phyloP scores from a whole-genome alignment of 441 rosid species.

The Syzygium malaccense region DNA sequence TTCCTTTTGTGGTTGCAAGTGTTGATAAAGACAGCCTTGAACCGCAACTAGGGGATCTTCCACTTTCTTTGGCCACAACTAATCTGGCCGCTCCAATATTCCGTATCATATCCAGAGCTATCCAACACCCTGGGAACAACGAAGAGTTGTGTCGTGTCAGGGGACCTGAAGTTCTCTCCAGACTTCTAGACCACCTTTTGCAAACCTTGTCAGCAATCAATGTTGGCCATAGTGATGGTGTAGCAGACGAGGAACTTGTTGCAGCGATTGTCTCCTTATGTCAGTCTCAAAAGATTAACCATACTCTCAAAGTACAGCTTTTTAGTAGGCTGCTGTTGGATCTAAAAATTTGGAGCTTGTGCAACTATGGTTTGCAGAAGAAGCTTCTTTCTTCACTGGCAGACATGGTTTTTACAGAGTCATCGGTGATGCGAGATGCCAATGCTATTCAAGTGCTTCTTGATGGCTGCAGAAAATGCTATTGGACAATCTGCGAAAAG shows the following conservation, averaged over 20 bases:
- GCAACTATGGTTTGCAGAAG: conserved; percentile 98
- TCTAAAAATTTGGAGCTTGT: conserved; percentile 93
- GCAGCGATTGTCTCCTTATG: conserved; percentile 90
- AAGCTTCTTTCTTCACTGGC: conserved; percentile 94
- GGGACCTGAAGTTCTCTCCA: conserved; percentile 94
- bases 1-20: conserved; percentile 76
- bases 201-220: conserved; percentile 70
- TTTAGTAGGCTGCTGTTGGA: conserved; percentile 85
- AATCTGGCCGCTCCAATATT: conserved; percentile 91
- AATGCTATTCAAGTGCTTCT: conserved; percentile 99
- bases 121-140: conserved; percentile 86
- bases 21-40: conserved; percentile 75
- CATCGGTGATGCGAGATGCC: conserved; percentile 86
- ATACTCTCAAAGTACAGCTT: conserved; percentile 92
- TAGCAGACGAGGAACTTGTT: conserved; percentile 94
- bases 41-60: conserved; percentile 55
- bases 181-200: conserved; percentile 83
- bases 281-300: conserved; percentile 83
- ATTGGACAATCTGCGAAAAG: conserved; percentile 85
- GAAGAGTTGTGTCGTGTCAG: conserved; percentile 74
- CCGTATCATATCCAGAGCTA: conserved; percentile 75
- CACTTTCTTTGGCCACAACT: conserved; percentile 55
- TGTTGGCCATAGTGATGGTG: conserved; percentile 53
- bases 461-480: conserved; percentile 99
- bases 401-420: conserved; percentile 98